Conservation (phyloP, 2,329 filamentous ascomycete species). For the Reticulascus tulasneorum region DNA sequence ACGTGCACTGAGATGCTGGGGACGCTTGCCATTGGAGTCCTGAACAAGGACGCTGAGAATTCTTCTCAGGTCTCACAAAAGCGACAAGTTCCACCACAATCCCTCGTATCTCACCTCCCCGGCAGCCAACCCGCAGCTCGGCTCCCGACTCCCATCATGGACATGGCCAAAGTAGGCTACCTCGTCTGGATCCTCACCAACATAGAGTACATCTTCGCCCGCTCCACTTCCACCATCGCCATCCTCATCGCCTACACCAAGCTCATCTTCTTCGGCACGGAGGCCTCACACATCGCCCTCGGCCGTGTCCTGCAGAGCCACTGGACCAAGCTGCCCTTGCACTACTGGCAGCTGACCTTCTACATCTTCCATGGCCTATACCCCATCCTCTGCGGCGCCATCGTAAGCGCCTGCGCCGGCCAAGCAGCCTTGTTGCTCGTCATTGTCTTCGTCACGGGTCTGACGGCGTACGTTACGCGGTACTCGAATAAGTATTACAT, state of each 20-base stretch:
- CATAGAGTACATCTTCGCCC: constrained; percentile 25
- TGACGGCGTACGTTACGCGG: constrained; percentile 22
- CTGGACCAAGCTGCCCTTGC: too few relatives aligned
- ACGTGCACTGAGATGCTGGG: constrained; percentile 13
- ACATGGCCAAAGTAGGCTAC: constrained; percentile 9
- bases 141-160: too few relatives aligned
- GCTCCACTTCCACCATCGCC: constrained; percentile 21
- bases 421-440: constrained; percentile 6
- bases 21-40: constrained; percentile 1
- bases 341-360: constrained; percentile 1
- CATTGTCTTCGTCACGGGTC: constrained; percentile 9
- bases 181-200: constrained; percentile 21
- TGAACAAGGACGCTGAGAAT: too few relatives aligned
- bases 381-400: constrained; percentile 1
- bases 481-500: constrained; percentile 34
- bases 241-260: constrained; percentile 21
- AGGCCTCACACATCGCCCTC: accelerated
- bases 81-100: too few relatives aligned
- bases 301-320: too few relatives aligned
- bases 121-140: too few relatives aligned
- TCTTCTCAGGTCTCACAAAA: too few relatives aligned
- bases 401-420: constrained; percentile 1
- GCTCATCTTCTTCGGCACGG: constrained; percentile 6
- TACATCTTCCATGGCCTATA: not conserved
- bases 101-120: too few relatives aligned